Evolutionary conservation across 805 yeast genomes (phyloP), one percentile per base, ranked within the genome.

Genomic region (Lachancea sp.): DNA sequence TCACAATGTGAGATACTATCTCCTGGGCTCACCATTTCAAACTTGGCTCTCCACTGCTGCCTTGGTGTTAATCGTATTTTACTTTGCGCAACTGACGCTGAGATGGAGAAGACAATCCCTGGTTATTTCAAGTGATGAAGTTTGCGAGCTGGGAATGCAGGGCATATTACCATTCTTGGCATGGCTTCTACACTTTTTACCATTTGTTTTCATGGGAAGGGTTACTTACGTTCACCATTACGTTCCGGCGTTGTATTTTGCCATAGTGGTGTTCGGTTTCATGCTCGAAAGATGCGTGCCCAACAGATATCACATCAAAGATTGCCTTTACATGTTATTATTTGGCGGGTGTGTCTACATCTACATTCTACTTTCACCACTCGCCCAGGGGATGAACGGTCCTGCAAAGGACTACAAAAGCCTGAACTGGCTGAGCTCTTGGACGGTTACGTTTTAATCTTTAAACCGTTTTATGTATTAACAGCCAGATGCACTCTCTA

Each of bases 151-250:
- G 49, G 53, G 74, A 13, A 69, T 78, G 67, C 85, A 85, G 33
- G 96, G 95, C 44, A 58, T 85, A 29, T 79, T 85, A 56, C 96
- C 98, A 20, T 83, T 90, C 69, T 59, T 86, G 35, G 95, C 96
- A 10, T 91, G 97, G 97, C 73, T 80, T 36, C 72, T 88, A 57
- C 97, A 91, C 67, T 91, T 73, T 66, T 60, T 85, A 58, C 98
- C 99, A 29, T 91, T 91, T 67, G 78, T 84, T 27, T 67, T 88
- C 48, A 91, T 91, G 99, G 89, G 95, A 11, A 85, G 99, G 72
- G 97, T 93, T 46, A 89, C 95, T 2, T 91, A 93, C 63, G 93
- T 91, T 29, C 99, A 91, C 68, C 99, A 91, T 65, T 91, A 91
- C 66, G 78, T 89, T 54, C 99, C 99, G 12, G 96, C 98, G 1